Percentiles rank a stretch among this genome's conserved stretches.
These are phyloP conservation scores for Actinidia arguta DNA, from an alignment of 179 eudicot genomes.

Conservation along the genomic window DNA sequence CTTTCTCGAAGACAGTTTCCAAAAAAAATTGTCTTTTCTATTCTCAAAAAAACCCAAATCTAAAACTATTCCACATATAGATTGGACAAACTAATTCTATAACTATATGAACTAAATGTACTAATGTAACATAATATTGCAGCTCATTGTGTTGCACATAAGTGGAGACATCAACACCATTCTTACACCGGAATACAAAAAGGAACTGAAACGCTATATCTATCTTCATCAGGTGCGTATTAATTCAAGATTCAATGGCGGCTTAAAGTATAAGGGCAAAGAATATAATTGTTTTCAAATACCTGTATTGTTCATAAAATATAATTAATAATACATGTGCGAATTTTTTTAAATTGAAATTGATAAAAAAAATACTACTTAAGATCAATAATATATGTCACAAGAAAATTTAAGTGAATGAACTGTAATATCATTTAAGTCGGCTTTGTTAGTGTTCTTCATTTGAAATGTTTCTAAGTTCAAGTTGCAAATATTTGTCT, in stretches of 20 bases:
- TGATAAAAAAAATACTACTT: too few species aligned
- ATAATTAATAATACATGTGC: too few species aligned
- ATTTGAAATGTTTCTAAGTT: too few species aligned
- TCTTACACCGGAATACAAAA: slow-evolving; percentile 27
- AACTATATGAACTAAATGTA: not conserved
- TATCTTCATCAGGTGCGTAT: slow-evolving; percentile 26
- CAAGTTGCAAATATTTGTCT: too few species aligned
- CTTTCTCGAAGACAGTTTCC: not conserved
- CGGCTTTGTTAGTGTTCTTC: too few species aligned
- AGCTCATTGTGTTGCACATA: slow-evolving; percentile 28
- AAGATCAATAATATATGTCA: too few species aligned
- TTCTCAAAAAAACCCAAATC: not conserved
- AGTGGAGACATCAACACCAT: slow-evolving; percentile 32
- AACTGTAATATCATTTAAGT: too few species aligned
- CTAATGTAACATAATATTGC: not conserved
- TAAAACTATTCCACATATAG: not conserved
- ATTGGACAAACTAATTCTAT: not conserved
- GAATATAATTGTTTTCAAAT: too few species aligned
- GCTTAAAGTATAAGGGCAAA: too few species aligned
- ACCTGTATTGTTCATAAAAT: too few species aligned
- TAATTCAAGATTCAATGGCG: not conserved
- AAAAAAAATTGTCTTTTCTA: not conserved
- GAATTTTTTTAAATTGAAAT: too few species aligned
- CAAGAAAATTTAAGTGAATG: too few species aligned
- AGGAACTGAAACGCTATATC: slow-evolving; percentile 26